Evolutionary conservation across 352 stramenopile genomes (phyloP).

Genomic region (Phytophthora tubulina): DNA sequence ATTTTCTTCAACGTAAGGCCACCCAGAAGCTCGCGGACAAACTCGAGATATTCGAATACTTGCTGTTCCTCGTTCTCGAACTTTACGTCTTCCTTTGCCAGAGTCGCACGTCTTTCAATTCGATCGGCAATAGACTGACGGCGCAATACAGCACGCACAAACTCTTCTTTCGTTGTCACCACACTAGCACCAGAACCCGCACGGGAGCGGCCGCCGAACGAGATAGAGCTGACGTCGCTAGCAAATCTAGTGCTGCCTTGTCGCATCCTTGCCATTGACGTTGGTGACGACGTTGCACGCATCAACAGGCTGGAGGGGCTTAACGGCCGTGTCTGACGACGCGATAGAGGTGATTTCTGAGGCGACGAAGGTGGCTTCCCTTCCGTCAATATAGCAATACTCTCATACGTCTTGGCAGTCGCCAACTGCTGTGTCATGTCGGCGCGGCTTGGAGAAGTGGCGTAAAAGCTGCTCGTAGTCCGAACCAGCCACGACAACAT

Average conservation of each 20-base stretch:
- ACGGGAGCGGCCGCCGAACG: slow-evolving; percentile 10
- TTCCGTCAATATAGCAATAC: slow-evolving; percentile 55
- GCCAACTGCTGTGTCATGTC: slow-evolving; percentile 41
- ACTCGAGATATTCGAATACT: slow-evolving; percentile 80
- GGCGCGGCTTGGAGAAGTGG: not conserved
- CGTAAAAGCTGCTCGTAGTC: not conserved
- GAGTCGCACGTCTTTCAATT: slow-evolving; percentile 55
- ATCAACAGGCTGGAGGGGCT: slow-evolving; percentile 37
- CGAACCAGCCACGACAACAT: slow-evolving; percentile 10
- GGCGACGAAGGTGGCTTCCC: slow-evolving; percentile 1
- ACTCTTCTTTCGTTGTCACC: slow-evolving; percentile 38
- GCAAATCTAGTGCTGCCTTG: slow-evolving; percentile 18
- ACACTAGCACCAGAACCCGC: not conserved
- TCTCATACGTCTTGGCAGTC: slow-evolving; percentile 55
- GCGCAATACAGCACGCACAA: slow-evolving; percentile 47
- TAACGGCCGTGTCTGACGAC: not conserved
- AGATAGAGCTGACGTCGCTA: slow-evolving; percentile 11
- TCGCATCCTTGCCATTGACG: slow-evolving; percentile 3
- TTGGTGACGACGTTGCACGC: slow-evolving; percentile 10
- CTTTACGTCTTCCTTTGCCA: slow-evolving; percentile 65
- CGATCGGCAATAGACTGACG: slow-evolving; percentile 58
- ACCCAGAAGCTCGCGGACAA: slow-evolving; percentile 69
- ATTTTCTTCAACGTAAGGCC: slow-evolving; percentile 72
- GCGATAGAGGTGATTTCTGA: not conserved
- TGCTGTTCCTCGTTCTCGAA: slow-evolving; percentile 69